Base-by-base conservation (phyloP, 352 stramenopile genomes). In the Phytophthora sp. region DNA sequence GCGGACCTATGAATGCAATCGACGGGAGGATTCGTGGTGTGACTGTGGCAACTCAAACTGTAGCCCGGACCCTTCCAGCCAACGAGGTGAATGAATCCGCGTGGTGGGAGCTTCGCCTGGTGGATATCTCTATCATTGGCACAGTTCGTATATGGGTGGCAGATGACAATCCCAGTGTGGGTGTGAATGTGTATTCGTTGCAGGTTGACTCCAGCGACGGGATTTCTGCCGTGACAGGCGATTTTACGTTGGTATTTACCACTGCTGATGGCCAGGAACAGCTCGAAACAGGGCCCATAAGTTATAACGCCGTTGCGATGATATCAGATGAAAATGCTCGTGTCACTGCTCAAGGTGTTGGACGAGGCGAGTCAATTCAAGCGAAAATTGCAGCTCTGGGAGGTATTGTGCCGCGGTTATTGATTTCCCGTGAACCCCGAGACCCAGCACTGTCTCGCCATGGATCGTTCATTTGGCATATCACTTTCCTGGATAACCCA, bases 51-150 rank as follows among this genome's bases (percentile, higher is more conserved):
- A 76, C 67, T 2, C 78, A 87, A 32, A 74, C 57, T 1, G 76
- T 91, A 4, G 82, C 85, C 17, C 67, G 79, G 8, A 91, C 85
- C 0, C 43, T 74, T 4, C 56, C 69, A 2, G 48, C 61, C 8
- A 55, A 50, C 2, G 65, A 73, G 10, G 53, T 64, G 10, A 35
- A 67, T n/a, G 55, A 65, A 30, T 65, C 66, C 15, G 58, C 84
- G 7, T 96, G 85, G 85, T 96, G 85, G 85, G 76, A 92, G 43
- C 62, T 96, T 0, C 64, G 79, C 8, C 59, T 93, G 4, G 12
- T 88, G 4, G 50, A 86, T 3, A 48, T 62, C 9, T 58, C 62
- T 2, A 65, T 63, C 2, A 72, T 93, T 13, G 82, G 84, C 1
- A 91, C 84, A 0, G 73, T 93, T 50, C 76, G 79, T 4, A 58